These are phyloP conservation scores for Candida tibetensis DNA, from an alignment of 805 yeast genomes.

Conservation along the genomic window DNA sequence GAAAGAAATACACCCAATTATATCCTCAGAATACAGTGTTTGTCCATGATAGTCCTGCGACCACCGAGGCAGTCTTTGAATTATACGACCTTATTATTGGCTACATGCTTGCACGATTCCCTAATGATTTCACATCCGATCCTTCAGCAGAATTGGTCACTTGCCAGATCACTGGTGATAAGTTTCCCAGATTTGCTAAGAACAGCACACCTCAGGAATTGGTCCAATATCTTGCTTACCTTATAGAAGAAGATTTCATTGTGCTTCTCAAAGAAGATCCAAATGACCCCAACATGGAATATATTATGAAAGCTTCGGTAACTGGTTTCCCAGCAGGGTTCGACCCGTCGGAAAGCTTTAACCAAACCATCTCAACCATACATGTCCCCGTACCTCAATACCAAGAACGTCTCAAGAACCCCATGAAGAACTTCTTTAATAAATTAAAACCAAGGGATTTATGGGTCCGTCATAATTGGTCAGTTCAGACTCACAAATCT, in stretches of 20 bases:
- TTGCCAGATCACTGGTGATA: conserved; percentile 42
- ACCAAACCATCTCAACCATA: conserved; percentile 54
- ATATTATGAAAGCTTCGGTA: conserved; percentile 53
- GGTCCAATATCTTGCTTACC: conserved; percentile 24
- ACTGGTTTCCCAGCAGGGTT: conserved; percentile 74
- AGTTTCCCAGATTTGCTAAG: conserved; percentile 17
- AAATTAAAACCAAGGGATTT: conserved; percentile 51
- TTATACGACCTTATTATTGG: conserved; percentile 43
- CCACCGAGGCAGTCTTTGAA: conserved; percentile 43
- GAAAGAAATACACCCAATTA: conserved; percentile 31
- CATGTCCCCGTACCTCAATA: conserved; percentile 77
- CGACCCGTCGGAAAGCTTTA: conserved; percentile 53
- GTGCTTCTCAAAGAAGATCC: conserved; percentile 46
- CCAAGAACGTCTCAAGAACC: conserved; percentile 47
- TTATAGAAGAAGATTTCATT: conserved; percentile 64
- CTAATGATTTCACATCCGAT: conserved; percentile 45
- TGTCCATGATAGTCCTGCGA: conserved; percentile 17
- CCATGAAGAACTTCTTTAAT: conserved; percentile 68
- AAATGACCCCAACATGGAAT: conserved; percentile 51
- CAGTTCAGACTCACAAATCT: conserved; percentile 57
- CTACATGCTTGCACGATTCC: conserved; percentile 49
- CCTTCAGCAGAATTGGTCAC: conserved; percentile 18
- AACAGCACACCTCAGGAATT: conserved; percentile 18
- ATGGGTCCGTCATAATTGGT: conserved; percentile 69
- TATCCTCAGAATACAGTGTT: conserved; percentile 33